A percentile compares a stretch with the other conserved stretches of the same genome.
These are phyloP conservation scores for Ailanthus altissimus DNA, from an alignment of 345 rosid species.

Conservation along the genomic window DNA sequence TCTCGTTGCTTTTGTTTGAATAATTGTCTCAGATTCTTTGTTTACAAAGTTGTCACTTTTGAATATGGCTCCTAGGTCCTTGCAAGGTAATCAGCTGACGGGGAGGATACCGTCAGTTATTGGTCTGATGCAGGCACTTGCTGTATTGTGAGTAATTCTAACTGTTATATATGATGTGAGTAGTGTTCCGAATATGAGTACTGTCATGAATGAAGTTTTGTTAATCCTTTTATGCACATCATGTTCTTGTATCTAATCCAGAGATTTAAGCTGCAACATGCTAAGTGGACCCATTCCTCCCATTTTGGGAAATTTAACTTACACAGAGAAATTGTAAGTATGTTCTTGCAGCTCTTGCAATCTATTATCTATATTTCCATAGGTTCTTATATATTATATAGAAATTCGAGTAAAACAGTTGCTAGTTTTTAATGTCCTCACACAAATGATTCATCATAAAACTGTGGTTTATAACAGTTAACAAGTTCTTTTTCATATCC, in stretches of 20 bases:
- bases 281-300: conserved; percentile 90
- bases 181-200: conserved; percentile 1
- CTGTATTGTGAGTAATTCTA: conserved; percentile 76
- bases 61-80: conserved; percentile 55
- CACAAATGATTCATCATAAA: not conserved
- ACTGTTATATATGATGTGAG: not conserved
- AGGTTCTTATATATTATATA: not conserved
- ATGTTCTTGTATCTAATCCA: conserved; percentile 26
- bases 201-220: not conserved
- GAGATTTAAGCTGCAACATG: conserved; percentile 88
- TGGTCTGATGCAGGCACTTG: conserved; percentile 99
- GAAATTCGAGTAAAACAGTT: not conserved
- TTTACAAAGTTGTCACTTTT: conserved; percentile 13
- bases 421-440: not conserved
- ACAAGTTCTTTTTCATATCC: not conserved
- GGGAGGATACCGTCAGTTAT: conserved; percentile 94
- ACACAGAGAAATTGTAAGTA: conserved; percentile 89
- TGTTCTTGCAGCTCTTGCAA: conserved; percentile 4
- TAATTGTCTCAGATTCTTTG: not conserved
- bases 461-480: not conserved
- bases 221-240: not conserved
- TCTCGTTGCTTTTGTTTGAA: not conserved
- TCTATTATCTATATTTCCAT: conserved; percentile 8
- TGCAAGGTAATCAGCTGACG: conserved; percentile 83
- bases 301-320: conserved; percentile 82